A percentile compares a stretch with the other conserved stretches of the same genome.
Conservation (phyloP, 768 basidiomycete species). For the Russula vinacea region DNA sequence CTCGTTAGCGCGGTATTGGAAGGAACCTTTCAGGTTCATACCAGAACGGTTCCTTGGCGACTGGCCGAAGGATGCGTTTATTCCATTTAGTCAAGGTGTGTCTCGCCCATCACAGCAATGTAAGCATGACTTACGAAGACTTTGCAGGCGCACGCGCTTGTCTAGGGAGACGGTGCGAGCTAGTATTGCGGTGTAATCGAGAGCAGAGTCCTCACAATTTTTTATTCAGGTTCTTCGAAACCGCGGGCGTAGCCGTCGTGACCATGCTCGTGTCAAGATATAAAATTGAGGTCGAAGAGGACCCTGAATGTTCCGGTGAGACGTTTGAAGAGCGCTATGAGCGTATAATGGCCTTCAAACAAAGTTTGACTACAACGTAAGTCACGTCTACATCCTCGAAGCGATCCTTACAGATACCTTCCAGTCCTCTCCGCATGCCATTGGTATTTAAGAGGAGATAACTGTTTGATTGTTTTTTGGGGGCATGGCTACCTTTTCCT, state of each 20-base stretch:
- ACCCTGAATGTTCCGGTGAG: not conserved
- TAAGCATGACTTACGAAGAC: not conserved
- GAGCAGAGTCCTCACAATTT: not conserved
- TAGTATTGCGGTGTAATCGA: not conserved
- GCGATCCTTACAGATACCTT: not conserved
- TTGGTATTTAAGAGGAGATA: not conserved
- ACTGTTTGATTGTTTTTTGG: not conserved
- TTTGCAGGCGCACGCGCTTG: not conserved
- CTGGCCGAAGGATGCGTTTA: no score
- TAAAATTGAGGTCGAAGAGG: not conserved
- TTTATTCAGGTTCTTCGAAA: not conserved
- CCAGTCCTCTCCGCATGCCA: not conserved
- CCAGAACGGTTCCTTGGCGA: no score
- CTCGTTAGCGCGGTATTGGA: no score
- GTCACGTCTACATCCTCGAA: not conserved
- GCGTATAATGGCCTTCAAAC: not conserved
- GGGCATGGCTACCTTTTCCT: no score
- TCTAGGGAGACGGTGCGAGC: not conserved
- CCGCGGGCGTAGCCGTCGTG: not conserved
- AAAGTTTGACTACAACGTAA: not conserved
- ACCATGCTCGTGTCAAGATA: not conserved
- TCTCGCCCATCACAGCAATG: no score
- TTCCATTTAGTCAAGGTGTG: no score
- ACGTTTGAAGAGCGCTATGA: not conserved
- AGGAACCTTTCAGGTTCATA: no score